A percentile compares a stretch with the other conserved stretches of the same genome.
Evolutionary conservation across 2,329 filamentous ascomycete species (phyloP).

Genomic region (Fusarium anguioides): DNA sequence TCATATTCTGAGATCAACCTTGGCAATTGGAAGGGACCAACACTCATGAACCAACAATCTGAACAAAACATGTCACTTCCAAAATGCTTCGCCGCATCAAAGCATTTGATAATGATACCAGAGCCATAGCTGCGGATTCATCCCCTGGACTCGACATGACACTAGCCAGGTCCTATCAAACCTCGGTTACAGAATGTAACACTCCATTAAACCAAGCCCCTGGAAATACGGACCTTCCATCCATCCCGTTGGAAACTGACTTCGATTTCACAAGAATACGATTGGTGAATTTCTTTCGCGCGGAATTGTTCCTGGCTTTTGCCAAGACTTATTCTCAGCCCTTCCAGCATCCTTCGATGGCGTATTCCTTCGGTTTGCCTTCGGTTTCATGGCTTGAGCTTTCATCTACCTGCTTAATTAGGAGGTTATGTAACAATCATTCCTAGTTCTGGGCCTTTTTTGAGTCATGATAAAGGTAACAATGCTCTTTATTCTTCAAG

Average conservation of each 20-base stretch:
- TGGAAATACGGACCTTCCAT: neutral
- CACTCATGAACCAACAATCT: neutral
- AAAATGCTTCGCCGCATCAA: no score
- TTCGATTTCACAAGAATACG: neutral
- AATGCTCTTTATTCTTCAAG: neutral
- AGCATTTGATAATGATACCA: no score
- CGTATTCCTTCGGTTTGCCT: neutral
- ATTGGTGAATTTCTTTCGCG: neutral
- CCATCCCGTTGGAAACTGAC: neutral
- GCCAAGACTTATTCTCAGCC: neutral
- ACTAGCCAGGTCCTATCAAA: neutral
- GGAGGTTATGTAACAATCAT: neutral
- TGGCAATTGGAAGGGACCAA: neutral
- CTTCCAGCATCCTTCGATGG: neutral
- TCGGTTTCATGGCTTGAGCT: neutral
- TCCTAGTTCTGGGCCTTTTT: neutral
- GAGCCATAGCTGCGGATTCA: conserved; percentile 5
- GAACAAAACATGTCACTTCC: neutral
- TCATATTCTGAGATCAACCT: neutral
- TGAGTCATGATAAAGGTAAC: no score
- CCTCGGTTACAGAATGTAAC: neutral
- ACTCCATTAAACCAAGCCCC: neutral
- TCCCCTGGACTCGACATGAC: neutral
- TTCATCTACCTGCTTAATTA: no score
- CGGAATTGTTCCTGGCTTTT: conserved; percentile 1